Conservation (phyloP, 2,329 filamentous ascomycete species). For the Xylaria sp. region DNA sequence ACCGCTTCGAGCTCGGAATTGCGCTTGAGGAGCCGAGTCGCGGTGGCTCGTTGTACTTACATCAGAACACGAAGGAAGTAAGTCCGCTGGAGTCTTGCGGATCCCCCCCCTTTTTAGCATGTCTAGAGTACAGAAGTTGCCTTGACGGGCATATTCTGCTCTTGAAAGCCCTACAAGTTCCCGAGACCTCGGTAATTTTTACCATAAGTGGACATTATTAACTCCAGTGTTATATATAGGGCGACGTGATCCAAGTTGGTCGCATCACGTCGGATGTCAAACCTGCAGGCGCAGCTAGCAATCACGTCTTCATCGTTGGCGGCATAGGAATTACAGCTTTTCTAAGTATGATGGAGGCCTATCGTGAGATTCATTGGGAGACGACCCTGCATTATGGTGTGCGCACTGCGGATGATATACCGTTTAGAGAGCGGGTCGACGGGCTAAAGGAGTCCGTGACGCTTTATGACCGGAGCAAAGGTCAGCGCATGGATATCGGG, state of each 20-base stretch:
- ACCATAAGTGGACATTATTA: no score
- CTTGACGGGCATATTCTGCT: no score
- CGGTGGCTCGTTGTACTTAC: conserved; percentile 70
- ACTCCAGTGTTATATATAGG: no score
- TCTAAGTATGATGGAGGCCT: conserved; percentile 57
- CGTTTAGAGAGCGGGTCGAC: conserved; percentile 62
- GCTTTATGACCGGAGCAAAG: conserved; percentile 63
- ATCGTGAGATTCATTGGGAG: conserved; percentile 58
- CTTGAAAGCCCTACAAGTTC: no score
- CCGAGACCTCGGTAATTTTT: no score
- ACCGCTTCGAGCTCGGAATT: conserved; percentile 66
- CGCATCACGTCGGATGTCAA: conserved; percentile 62
- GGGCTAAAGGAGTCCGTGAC: conserved; percentile 54
- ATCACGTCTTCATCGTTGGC: conserved; percentile 71
- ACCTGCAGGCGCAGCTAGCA: conserved; percentile 58
- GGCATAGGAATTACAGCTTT: conserved; percentile 76
- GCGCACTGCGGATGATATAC: conserved; percentile 60
- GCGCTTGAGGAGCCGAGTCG: conserved; percentile 64
- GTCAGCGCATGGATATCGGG: conserved; percentile 62
- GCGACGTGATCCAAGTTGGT: conserved; percentile 62
- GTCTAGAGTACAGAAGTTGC: no score
- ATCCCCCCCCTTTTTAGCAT: no score
- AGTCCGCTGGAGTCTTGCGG: no score
- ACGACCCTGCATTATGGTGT: conserved; percentile 69
- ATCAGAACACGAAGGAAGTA: conserved; percentile 56